Conservation (phyloP, 352 stramenopile species). For the Globisporangium nagaii region DNA sequence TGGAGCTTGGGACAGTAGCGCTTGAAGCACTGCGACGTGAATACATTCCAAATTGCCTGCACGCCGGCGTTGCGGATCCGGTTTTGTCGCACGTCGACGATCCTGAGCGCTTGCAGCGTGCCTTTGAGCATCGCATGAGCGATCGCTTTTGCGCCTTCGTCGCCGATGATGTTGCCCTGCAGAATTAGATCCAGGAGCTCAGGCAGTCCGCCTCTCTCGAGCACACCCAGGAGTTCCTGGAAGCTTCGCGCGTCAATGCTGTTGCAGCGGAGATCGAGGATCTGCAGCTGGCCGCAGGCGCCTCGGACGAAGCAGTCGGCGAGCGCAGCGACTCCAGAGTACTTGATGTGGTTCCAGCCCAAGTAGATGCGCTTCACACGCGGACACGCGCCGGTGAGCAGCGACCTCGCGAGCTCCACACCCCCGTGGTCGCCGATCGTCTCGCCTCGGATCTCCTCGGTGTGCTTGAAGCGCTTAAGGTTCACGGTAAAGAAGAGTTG, state of each 20-base stretch:
- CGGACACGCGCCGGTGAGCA: conserved; percentile 65
- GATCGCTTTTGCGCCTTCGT: conserved; percentile 50
- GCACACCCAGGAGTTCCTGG: conserved; percentile 25
- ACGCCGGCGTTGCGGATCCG: conserved; percentile 53
- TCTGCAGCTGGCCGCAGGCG: conserved; percentile 41
- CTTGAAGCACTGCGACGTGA: conserved; percentile 42
- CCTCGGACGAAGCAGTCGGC: conserved; percentile 48
- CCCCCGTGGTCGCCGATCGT: conserved; percentile 48
- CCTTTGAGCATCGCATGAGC: conserved; percentile 51
- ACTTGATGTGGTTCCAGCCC: conserved; percentile 68
- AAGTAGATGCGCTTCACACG: conserved; percentile 48
- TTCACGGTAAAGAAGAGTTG: conserved; percentile 65
- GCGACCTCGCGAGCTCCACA: conserved; percentile 46
- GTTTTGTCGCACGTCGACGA: conserved; percentile 63
- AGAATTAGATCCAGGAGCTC: conserved; percentile 49
- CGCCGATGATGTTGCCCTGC: conserved; percentile 50
- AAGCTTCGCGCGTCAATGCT: conserved; percentile 41
- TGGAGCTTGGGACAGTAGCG: conserved; percentile 58
- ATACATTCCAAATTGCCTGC: conserved; percentile 64
- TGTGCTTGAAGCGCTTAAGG: conserved; percentile 71
- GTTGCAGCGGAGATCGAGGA: conserved; percentile 67
- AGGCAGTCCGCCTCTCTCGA: conserved; percentile 44
- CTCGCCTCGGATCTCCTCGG: conserved; percentile 50
- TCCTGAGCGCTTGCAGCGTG: conserved; percentile 29
- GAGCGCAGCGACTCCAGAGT: conserved; percentile 39